A percentile compares a stretch with the other conserved stretches of the same genome.
Evolutionary conservation across 2,329 filamentous ascomycete species (phyloP).

Genomic region (Fusarium verticillioides): DNA sequence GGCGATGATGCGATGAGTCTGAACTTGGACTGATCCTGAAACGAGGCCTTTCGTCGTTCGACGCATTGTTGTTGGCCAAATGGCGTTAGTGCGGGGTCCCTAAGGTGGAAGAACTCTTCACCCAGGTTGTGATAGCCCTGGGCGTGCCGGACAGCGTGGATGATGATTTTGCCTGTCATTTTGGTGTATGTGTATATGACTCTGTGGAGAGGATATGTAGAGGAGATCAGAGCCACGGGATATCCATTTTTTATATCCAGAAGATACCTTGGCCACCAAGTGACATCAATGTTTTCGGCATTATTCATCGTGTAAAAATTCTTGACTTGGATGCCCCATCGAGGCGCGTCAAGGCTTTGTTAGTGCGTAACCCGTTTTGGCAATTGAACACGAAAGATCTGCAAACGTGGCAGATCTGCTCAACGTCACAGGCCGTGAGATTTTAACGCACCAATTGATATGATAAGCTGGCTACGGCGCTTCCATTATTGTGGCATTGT

Average conservation of each 20-base stretch:
- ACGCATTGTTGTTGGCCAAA: constrained; percentile 30
- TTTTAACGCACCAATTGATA: not conserved
- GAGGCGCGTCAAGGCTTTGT: not conserved
- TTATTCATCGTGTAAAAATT: constrained; percentile 6
- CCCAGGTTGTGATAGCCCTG: constrained; percentile 36
- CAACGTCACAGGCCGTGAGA: constrained; percentile 13
- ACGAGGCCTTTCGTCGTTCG: constrained; percentile 24
- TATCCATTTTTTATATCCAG: not conserved
- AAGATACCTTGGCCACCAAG: not conserved
- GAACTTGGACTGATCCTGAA: constrained; percentile 33
- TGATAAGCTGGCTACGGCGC: not conserved
- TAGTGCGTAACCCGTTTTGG: constrained; percentile 14
- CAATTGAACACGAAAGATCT: constrained; percentile 26
- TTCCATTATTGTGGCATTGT: not conserved
- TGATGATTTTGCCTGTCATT: constrained; percentile 22
- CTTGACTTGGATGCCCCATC: constrained; percentile 12
- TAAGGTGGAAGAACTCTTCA: constrained; percentile 30
- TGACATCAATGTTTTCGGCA: constrained; percentile 1
- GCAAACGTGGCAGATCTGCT: constrained; percentile 21
- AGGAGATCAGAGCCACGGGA: not conserved
- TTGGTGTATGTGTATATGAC: not conserved
- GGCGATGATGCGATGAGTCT: constrained; percentile 28
- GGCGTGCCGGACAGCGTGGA: constrained; percentile 31
- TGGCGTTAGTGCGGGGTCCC: constrained; percentile 31
- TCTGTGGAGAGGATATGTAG: not conserved